Evolutionary conservation across 73 alveolate species (phyloP), one percentile per base, ranked within the genome.

Genomic region (Symbiodinium natans): DNA sequence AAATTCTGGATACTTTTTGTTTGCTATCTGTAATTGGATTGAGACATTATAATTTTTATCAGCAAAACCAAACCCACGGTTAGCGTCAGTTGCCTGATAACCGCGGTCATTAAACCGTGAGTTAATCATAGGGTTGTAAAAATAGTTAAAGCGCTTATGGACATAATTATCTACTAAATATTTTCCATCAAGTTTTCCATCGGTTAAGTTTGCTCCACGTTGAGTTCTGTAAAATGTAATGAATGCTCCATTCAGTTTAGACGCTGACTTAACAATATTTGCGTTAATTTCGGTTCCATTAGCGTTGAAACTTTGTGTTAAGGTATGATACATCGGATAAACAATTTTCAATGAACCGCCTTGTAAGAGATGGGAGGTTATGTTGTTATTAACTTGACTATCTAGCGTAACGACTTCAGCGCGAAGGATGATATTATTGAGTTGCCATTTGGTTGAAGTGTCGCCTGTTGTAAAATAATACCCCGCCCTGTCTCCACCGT

Each of bases 161-260:
- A 43, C 56, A 43, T 43, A 43, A 43, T 43, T 43, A 43, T 43
- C 56, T 11, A 11, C 19, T 43, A 21, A 56, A 56, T 56, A 56
- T 11, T 56, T 11, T 11, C 15, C 31, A 15, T 56, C 33, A 11
- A 11, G 33, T 21, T 56, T 56, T 11, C 74, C 74, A 56, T 56
- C 31, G 31, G 74, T 56, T 15, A 56, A 56, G 2, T 56, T 11
- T 11, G 25, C 31, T 56, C 74, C 74, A 13, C 74, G 74, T 39
- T 82, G 94, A 1, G 94, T 39, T 11, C 94, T 40, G 21, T 56
- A 87, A 2, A 87, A 38, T 1, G 94, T 87, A 87, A 87, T 54
- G 94, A 87, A 87, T 2, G 85, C 84, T 36, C 85, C 94, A 54
- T 73, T 84, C n/a, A 84, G 33, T 54, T 87, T 59, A 39, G 85